Base-by-base conservation (phyloP, 768 basidiomycete genomes). In the Roridomyces roridus region DNA sequence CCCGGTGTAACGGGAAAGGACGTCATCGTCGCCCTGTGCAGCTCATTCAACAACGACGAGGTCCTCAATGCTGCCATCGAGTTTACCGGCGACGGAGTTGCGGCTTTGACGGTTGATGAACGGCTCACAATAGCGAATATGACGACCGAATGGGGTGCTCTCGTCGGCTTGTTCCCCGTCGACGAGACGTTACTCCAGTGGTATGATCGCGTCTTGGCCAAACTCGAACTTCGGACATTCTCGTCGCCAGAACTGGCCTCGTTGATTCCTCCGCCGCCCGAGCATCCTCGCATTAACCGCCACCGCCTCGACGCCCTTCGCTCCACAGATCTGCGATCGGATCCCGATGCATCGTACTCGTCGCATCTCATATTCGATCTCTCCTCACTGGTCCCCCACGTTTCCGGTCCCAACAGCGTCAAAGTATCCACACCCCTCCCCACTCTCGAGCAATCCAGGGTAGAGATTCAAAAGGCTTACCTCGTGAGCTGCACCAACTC, bases 61-160 rank as follows among this genome's bases (percentile, higher is more conserved):
- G 97, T 98, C 3, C 81, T 99, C 43, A 99, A 99, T 67, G 91
- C 91, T 24, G 97, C 96, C 2, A 88, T 99, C 71, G 97, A 99
- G 71, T 99, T 99, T 71, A 87, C 88, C 0, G 97, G 97, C 11
- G 88, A 92, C 29, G 97, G 97, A 23, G 81, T 98, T 10, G 68
- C 83, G 17, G 80, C 85, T 17, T 78, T 99, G 45, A 74, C 85
- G 5, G 83, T 99, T 51, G 96, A 99, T 68, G 96, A 98, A 65
- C 85, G 97, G 37, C 80, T 99, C 42, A 96, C 96, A 0, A 98
- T 98, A 63, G 80, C 95, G n/a, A 98, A 99, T 72, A 99, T 98
- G 97, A 98, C 97, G 6, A 98, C 97, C 26, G 97, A 99, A 73
- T 99, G 97, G 97, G 97, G 97, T 40, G 97, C 97, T 3, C 83